Percentiles rank a stretch among this genome's conserved stretches.
Evolutionary conservation across 2,329 filamentous ascomycete species (phyloP).

Genomic region (Parasarocladium wereldwijsianum): DNA sequence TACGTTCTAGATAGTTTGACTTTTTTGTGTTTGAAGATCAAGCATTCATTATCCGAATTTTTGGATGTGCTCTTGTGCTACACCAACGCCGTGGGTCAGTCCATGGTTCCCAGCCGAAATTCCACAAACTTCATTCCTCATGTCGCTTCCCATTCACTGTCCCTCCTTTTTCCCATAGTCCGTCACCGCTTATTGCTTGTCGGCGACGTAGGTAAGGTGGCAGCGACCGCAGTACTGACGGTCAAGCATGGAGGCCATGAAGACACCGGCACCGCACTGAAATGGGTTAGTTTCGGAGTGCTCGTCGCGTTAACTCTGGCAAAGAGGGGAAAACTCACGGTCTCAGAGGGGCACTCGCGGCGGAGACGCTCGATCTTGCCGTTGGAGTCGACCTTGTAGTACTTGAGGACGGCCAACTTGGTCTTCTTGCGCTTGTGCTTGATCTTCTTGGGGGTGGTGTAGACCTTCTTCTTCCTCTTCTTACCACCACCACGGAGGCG

Average conservation of each 20-base stretch:
- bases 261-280: slow-evolving; percentile 98
- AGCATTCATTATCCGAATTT: slow-evolving; percentile 24
- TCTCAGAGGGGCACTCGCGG: slow-evolving; percentile 88
- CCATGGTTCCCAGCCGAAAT: slow-evolving; percentile 14
- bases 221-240: slow-evolving; percentile 86
- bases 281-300: slow-evolving; percentile 18
- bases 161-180: slow-evolving; percentile 7
- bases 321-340: slow-evolving; percentile 42
- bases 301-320: accelerated
- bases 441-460: slow-evolving; percentile 99
- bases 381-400: slow-evolving; percentile 99
- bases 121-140: slow-evolving; percentile 5
- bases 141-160: slow-evolving; percentile 4
- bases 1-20: too few relatives aligned
- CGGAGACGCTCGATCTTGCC: slow-evolving; percentile 99
- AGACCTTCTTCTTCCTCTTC: slow-evolving; percentile 99
- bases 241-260: slow-evolving; percentile 99
- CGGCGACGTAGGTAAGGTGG: slow-evolving; percentile 61
- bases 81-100: slow-evolving; percentile 24
- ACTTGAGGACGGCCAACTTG: slow-evolving; percentile 99
- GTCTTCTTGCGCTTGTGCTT: slow-evolving; percentile 99
- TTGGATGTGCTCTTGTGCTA: slow-evolving; percentile 26
- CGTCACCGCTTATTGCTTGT: slow-evolving; percentile 39
- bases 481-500: slow-evolving; percentile 97
- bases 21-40: too few relatives aligned